These are phyloP conservation scores for Xylona heveae DNA, from an alignment of 495 filamentous ascomycete species.

Conservation along the genomic window DNA sequence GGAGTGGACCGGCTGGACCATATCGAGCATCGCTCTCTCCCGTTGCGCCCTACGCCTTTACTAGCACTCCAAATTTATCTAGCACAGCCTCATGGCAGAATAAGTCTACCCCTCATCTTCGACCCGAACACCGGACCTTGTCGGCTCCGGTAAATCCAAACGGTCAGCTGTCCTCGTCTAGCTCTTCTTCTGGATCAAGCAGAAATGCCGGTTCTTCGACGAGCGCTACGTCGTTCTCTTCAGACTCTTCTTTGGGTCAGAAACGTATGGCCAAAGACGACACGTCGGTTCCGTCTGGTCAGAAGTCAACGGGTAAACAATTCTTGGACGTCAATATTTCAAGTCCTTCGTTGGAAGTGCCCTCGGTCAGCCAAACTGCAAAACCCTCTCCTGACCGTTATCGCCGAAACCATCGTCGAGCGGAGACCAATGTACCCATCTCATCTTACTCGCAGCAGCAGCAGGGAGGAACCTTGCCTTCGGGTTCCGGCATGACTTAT, in stretches of 20 bases:
- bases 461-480: slow-evolving; percentile 1
- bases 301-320: slow-evolving; percentile 10
- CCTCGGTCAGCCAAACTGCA: slow-evolving; percentile 11
- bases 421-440: not conserved
- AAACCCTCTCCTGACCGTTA: slow-evolving; percentile 32
- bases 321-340: slow-evolving; percentile 14
- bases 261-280: slow-evolving; percentile 23
- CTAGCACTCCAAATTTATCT: slow-evolving; percentile 44
- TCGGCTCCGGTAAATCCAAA: slow-evolving; percentile 38
- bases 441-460: not conserved
- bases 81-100: not conserved
- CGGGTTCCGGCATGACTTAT: slow-evolving; percentile 4
- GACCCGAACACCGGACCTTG: slow-evolving; percentile 43
- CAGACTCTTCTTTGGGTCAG: slow-evolving; percentile 14
- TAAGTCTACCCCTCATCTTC: slow-evolving; percentile 27
- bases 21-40: slow-evolving; percentile 54
- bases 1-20: slow-evolving; percentile 26
- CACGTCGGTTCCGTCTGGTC: slow-evolving; percentile 17
- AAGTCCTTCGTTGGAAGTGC: slow-evolving; percentile 14
- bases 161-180: slow-evolving; percentile 22
- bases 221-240: slow-evolving; percentile 23
- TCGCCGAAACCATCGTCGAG: slow-evolving; percentile 20
- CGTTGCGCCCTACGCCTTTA: slow-evolving; percentile 73
- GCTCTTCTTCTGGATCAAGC: slow-evolving; percentile 6
- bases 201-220: not conserved